Evolutionary conservation across 2,329 filamentous ascomycete species (phyloP).

Genomic region (Arthroderma sp.): DNA sequence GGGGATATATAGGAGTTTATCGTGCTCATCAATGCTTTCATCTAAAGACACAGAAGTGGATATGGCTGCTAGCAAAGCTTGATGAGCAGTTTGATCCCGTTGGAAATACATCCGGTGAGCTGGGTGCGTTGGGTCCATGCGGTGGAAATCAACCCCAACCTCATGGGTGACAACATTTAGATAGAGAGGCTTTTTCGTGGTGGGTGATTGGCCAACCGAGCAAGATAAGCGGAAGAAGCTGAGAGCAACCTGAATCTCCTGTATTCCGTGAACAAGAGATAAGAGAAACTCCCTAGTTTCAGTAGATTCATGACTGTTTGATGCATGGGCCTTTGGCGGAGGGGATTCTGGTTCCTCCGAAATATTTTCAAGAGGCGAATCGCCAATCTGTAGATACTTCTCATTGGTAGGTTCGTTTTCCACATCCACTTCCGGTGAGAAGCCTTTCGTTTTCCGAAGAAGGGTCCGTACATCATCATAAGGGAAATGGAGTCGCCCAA

Average conservation of each 20-base stretch:
- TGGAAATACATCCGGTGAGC: conserved; percentile 98
- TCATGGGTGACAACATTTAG: conserved; percentile 93
- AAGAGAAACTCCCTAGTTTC: conserved; percentile 87
- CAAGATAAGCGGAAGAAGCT: conserved; percentile 82
- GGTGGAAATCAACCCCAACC: conserved; percentile 80
- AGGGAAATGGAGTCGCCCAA: conserved; percentile 79
- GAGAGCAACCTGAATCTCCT: conserved; percentile 90
- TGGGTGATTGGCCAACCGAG: conserved; percentile 55
- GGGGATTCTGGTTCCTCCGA: conserved; percentile 53
- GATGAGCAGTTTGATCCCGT: conserved; percentile 80
- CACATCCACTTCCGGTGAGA: conserved; percentile 11
- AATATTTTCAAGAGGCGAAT: conserved; percentile 58
- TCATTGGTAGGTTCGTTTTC: conserved; percentile 15
- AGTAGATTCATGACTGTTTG: conserved; percentile 70
- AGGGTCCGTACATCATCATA: conserved; percentile 64
- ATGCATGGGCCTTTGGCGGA: conserved; percentile 50
- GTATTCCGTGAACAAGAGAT: conserved; percentile 80
- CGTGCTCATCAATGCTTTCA: conserved; percentile 72
- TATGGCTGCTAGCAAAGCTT: conserved; percentile 80
- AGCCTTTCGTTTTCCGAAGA: conserved; percentile 20
- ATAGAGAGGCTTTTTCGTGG: conserved; percentile 56
- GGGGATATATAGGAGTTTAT: conserved; percentile 81
- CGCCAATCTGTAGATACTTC: conserved; percentile 16
- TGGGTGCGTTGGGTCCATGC: conserved; percentile 80
- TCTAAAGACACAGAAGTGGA: conserved; percentile 87